A percentile compares a stretch with the other conserved stretches of the same genome.
phyloP scores from a whole-genome alignment of 768 basidiomycete species.

The Amanita subjunquillea region DNA sequence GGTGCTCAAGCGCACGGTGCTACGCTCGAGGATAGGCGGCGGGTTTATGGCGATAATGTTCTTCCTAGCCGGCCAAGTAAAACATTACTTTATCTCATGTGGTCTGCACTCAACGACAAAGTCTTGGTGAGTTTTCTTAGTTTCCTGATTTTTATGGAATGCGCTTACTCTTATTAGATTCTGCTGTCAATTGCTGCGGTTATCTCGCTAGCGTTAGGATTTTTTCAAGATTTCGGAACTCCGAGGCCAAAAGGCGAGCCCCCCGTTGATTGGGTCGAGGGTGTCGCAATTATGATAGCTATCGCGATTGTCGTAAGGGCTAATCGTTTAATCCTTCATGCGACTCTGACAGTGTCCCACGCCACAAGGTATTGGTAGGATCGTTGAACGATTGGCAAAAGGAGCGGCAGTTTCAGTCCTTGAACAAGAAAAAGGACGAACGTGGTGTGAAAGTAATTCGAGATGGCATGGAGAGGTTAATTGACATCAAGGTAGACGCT shows the following conservation, averaged over 20 bases:
- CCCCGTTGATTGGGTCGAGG: conserved; percentile 96
- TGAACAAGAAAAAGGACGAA: conserved; percentile 95
- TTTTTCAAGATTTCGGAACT: conserved; percentile 89
- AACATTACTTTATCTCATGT: conserved; percentile 68
- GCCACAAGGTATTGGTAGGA: conserved; percentile 68
- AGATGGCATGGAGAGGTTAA: conserved; percentile 52
- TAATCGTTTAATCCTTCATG: background rate
- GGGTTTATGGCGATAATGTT: conserved; percentile 68
- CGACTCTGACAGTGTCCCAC: conserved; percentile 7
- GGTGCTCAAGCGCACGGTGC: conserved; percentile 26
- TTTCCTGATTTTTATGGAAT: background rate
- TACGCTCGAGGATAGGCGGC: conserved; percentile 46
- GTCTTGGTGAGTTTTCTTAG: conserved; percentile 51
- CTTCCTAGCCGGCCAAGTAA: conserved; percentile 65
- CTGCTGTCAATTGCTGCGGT: conserved; percentile 87
- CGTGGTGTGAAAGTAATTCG: conserved; percentile 82
- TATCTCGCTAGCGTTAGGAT: conserved; percentile 84
- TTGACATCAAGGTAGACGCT: conserved; percentile 66
- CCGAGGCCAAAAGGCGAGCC: conserved; percentile 48
- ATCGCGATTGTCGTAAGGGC: conserved; percentile 59
- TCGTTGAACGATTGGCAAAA: conserved; percentile 98
- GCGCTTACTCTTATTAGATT: conserved; percentile 36
- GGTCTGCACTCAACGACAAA: conserved; percentile 82
- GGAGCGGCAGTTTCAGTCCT: conserved; percentile 85
- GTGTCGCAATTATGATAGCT: conserved; percentile 72